A percentile compares a stretch with the other conserved stretches of the same genome.
phyloP scores from a whole-genome alignment of 75 land plant genomes.

The Cupressus sempervirens region DNA sequence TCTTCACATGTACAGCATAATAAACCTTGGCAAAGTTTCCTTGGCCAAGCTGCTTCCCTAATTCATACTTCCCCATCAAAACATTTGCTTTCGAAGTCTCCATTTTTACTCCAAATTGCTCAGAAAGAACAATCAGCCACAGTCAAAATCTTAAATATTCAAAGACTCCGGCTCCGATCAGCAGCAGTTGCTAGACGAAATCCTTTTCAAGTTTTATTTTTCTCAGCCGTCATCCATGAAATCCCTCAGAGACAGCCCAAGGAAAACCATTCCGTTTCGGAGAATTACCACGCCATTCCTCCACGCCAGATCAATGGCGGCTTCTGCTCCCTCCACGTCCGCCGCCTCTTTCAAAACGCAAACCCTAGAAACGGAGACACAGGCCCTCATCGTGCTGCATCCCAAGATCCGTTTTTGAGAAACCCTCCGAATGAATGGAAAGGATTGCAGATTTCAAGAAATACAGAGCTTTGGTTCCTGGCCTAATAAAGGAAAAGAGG shows the following conservation, averaged over 20 bases:
- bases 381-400: not conserved
- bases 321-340: not conserved
- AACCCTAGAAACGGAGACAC: not conserved
- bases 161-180: not conserved
- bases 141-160: no score
- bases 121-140: not conserved
- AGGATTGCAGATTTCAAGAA: no score
- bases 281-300: not conserved
- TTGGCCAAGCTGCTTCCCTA: slow-evolving; percentile 57
- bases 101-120: not conserved
- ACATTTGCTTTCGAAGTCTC: not conserved
- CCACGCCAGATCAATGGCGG: not conserved
- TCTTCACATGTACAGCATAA: slow-evolving; percentile 35
- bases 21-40: slow-evolving; percentile 68
- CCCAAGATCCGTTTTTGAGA: not conserved
- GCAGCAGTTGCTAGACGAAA: not conserved
- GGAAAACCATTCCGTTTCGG: not conserved
- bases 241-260: not conserved
- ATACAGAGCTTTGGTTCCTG: no score
- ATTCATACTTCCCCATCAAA: slow-evolving; percentile 47
- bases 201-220: not conserved
- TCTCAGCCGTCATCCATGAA: not conserved
- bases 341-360: not conserved
- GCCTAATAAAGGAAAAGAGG: no score
- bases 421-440: not conserved